A percentile compares a stretch with the other conserved stretches of the same genome.
Conservation (phyloP, 2,329 filamentous ascomycete genomes). For the Monosporascus ibericus region DNA sequence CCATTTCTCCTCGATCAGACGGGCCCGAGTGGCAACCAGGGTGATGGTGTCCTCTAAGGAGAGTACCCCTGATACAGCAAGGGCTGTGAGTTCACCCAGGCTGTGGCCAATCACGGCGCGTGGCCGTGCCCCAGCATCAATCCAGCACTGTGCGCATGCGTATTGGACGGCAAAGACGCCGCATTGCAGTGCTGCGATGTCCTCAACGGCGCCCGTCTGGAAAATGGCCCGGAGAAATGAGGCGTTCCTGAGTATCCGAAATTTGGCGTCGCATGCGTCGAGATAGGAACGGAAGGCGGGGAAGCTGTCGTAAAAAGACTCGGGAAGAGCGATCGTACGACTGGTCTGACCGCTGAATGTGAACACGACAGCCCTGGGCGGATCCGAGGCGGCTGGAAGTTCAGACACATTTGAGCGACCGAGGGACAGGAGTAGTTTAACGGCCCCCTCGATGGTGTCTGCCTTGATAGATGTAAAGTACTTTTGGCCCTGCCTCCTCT, state of each 20-base stretch:
- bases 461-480: too few species aligned
- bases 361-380: slow-evolving; percentile 19
- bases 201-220: slow-evolving; percentile 15
- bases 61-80: slow-evolving; percentile 27
- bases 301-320: slow-evolving; percentile 18
- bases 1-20: slow-evolving; percentile 26
- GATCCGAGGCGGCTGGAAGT: too few species aligned
- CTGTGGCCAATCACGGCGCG: slow-evolving; percentile 31
- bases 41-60: slow-evolving; percentile 25
- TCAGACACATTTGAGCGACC: too few species aligned
- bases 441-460: too few species aligned
- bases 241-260: slow-evolving; percentile 20
- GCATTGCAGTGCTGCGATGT: slow-evolving; percentile 29
- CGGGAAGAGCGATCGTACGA: slow-evolving; percentile 18
- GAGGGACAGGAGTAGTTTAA: too few species aligned
- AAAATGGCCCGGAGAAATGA: slow-evolving; percentile 26
- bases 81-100: slow-evolving; percentile 32
- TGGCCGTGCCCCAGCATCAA: slow-evolving; percentile 23
- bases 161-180: slow-evolving; percentile 32
- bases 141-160: slow-evolving; percentile 29
- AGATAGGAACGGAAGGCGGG: slow-evolving; percentile 24
- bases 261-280: slow-evolving; percentile 25
- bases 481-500: too few species aligned
- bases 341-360: slow-evolving; percentile 33
- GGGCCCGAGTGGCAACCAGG: slow-evolving; percentile 25